Conservation (phyloP, 2,329 filamentous ascomycete species). For the Aspergillus jensenii region DNA sequence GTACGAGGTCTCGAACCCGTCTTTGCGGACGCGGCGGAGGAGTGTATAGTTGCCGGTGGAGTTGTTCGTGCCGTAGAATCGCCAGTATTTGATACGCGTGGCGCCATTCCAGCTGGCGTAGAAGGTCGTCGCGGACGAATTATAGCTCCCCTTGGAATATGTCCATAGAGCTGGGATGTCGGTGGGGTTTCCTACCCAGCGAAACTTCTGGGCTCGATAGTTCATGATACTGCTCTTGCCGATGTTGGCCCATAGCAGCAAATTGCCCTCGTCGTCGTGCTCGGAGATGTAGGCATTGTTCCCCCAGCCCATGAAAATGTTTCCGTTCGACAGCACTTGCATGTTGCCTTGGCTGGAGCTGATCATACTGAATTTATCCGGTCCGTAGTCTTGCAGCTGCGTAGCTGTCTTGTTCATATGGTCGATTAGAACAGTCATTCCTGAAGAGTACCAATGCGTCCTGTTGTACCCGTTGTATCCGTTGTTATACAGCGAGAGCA, state of each 20-base stretch:
- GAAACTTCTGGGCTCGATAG: conserved; percentile 44
- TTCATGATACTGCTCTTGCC: conserved; percentile 39
- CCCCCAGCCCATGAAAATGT: conserved; percentile 45
- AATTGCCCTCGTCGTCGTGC: conserved; percentile 36
- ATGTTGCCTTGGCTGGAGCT: conserved; percentile 42
- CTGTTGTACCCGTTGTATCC: conserved; percentile 42
- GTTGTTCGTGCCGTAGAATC: conserved; percentile 35
- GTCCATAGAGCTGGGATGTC: conserved; percentile 44
- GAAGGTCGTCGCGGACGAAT: conserved; percentile 28
- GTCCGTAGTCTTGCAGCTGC: conserved; percentile 33
- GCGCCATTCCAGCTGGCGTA: conserved; percentile 46
- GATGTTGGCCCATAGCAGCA: conserved; percentile 40
- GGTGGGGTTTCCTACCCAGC: conserved; percentile 42
- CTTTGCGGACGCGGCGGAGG: conserved; percentile 31
- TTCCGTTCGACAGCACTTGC: conserved; percentile 38
- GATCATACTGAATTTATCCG: conserved; percentile 24
- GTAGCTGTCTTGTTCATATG: conserved; percentile 37
- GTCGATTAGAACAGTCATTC: conserved; percentile 41
- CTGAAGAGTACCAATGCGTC: conserved; percentile 39
- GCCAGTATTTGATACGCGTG: conserved; percentile 37
- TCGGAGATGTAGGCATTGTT: conserved; percentile 43
- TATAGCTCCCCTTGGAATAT: conserved; percentile 32
- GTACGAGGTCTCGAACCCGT: conserved; percentile 41
- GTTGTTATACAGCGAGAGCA: conserved; percentile 45
- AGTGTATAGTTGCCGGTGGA: conserved; percentile 31